phyloP scores from a whole-genome alignment of 2,329 filamentous ascomycete species.

The Zymoseptoria crescenta region DNA sequence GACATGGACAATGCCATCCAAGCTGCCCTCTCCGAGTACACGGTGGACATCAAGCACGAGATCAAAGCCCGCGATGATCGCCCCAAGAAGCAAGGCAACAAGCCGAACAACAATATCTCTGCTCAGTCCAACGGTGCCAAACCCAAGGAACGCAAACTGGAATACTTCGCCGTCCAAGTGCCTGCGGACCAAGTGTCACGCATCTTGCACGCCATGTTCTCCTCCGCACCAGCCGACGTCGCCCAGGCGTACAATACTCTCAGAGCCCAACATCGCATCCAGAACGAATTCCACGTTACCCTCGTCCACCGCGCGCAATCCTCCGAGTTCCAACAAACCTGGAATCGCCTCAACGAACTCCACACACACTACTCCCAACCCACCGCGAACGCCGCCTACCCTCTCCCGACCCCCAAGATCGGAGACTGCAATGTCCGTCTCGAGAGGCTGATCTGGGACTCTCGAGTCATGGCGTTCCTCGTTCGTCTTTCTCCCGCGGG shows the following conservation, averaged over 20 bases:
- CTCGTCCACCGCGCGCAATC: conserved; percentile 71
- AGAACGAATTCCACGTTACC: conserved; percentile 86
- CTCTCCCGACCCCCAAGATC: conserved; percentile 43
- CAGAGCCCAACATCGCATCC: conserved; percentile 64
- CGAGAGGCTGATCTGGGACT: conserved; percentile 69
- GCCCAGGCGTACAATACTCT: conserved; percentile 69
- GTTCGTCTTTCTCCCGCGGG: conserved; percentile 53
- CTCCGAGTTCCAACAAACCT: conserved; percentile 58
- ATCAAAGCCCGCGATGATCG: conserved; percentile 49
- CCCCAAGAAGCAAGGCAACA: conserved; percentile 35
- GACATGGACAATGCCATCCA: conserved; percentile 75
- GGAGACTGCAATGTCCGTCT: conserved; percentile 58
- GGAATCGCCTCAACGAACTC: conserved; percentile 63
- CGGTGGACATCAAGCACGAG: conserved; percentile 66
- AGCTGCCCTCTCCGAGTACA: conserved; percentile 66
- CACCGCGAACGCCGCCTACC: conserved; percentile 31
- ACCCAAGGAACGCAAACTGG: conserved; percentile 47
- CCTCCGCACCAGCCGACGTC: conserved; percentile 44
- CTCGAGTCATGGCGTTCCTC: conserved; percentile 83
- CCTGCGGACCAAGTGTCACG: conserved; percentile 44
- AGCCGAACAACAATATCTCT: conserved; percentile 24
- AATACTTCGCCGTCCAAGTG: conserved; percentile 58
- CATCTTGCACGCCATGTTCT: conserved; percentile 65
- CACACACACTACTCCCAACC: conserved; percentile 37
- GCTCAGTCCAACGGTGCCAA: conserved; percentile 31